phyloP scores from a whole-genome alignment of 768 basidiomycete species.

The Nevesoporus exiguus region DNA sequence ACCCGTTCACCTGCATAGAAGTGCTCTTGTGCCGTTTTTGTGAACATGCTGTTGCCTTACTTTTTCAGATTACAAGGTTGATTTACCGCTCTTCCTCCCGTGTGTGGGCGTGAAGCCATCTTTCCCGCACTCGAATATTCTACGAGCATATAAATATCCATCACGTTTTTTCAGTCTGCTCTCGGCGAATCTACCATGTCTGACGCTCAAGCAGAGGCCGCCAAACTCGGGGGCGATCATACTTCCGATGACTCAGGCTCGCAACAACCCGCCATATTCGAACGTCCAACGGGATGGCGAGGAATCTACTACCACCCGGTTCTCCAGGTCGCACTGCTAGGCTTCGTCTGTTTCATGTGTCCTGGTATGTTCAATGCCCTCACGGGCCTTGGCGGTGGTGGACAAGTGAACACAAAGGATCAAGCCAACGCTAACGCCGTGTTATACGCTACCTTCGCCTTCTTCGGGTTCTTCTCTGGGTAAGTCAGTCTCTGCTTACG shows the following conservation, averaged over 20 bases:
- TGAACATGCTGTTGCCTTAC: too few species aligned
- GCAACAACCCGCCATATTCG: slow-evolving; percentile 30
- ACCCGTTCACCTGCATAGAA: too few species aligned
- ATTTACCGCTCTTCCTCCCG: neutral
- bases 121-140: neutral
- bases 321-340: slow-evolving; percentile 41
- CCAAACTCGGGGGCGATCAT: neutral
- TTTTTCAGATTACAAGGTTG: too few species aligned
- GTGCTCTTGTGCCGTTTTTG: too few species aligned
- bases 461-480: slow-evolving; percentile 69
- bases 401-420: slow-evolving; percentile 60
- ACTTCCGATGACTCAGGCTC: neutral
- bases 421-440: slow-evolving; percentile 68
- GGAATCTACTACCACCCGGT: slow-evolving; percentile 43
- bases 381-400: slow-evolving; percentile 62
- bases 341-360: slow-evolving; percentile 58
- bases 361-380: slow-evolving; percentile 70
- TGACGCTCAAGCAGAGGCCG: neutral
- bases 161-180: neutral
- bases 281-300: slow-evolving; percentile 49
- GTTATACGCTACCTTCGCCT: slow-evolving; percentile 61
- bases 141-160: neutral
- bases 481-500: slow-evolving; percentile 26
- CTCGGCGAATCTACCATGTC: neutral
- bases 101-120: neutral